Conservation (phyloP, 2,329 filamentous ascomycete species). For the Cryphonectria naterciae region DNA sequence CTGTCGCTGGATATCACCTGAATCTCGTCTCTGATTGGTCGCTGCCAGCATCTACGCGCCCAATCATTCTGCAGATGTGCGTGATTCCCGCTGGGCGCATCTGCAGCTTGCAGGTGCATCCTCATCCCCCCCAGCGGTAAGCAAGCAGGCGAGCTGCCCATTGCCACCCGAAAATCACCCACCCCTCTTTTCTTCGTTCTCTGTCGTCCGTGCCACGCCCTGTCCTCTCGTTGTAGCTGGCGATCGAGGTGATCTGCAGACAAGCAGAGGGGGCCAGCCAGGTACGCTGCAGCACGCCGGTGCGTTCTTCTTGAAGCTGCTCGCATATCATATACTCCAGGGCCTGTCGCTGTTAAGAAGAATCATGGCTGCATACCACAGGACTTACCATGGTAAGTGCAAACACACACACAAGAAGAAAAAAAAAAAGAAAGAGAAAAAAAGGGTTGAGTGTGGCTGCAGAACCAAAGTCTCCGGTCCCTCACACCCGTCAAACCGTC, state of each 20-base stretch:
- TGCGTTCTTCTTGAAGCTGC: background rate
- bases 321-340: background rate
- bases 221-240: too few relatives aligned
- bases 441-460: background rate
- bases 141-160: background rate
- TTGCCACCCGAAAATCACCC: slow-evolving; percentile 2
- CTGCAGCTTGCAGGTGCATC: slow-evolving; percentile 25
- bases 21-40: slow-evolving; percentile 11
- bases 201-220: background rate
- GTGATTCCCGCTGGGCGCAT: slow-evolving; percentile 22
- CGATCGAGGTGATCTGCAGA: background rate
- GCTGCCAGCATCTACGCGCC: background rate
- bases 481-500: background rate
- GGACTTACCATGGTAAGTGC: background rate
- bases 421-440: background rate
- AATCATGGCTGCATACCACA: background rate
- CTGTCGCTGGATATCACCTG: slow-evolving; percentile 14
- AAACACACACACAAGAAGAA: too few relatives aligned
- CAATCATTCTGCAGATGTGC: slow-evolving; percentile 24
- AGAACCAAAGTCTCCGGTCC: background rate
- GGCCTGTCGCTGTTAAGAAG: background rate
- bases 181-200: background rate
- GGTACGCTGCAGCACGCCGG: too few relatives aligned
- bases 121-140: slow-evolving; percentile 21
- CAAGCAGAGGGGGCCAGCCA: too few relatives aligned